A percentile compares a stretch with the other conserved stretches of the same genome.
Conservation (phyloP, 2,329 filamentous ascomycete species). For the Pseudogymnoascus sp. region DNA sequence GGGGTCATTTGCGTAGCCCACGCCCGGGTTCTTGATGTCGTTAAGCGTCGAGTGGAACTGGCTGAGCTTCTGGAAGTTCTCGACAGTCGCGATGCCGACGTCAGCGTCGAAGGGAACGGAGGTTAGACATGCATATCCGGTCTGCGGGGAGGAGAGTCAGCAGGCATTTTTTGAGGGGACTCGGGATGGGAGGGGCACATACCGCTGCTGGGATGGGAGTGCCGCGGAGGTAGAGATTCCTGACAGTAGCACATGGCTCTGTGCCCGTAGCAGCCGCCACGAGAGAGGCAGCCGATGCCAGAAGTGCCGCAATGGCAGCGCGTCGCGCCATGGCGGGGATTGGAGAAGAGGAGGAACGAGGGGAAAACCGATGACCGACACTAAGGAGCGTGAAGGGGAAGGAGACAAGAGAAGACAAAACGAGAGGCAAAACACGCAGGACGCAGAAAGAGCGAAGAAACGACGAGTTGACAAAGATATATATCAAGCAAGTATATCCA, state of each 20-base stretch:
- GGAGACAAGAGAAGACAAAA: background rate
- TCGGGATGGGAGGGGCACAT: background rate
- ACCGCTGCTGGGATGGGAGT: background rate
- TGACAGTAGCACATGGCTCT: background rate
- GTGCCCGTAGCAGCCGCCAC: background rate
- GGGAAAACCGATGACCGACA: background rate
- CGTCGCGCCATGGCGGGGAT: background rate
- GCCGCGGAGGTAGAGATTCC: background rate
- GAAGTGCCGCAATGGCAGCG: background rate
- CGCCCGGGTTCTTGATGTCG: background rate
- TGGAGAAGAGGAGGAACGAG: background rate
- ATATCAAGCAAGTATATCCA: background rate
- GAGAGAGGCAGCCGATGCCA: background rate
- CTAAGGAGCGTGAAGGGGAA: background rate
- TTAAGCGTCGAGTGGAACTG: slow-evolving; percentile 75
- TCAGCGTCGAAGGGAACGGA: slow-evolving; percentile 57
- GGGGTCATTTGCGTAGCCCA: slow-evolving; percentile 1
- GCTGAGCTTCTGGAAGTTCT: slow-evolving; percentile 99
- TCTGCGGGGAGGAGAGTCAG: slow-evolving; percentile 48
- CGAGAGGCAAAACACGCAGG: background rate
- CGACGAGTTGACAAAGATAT: background rate
- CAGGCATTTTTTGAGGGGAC: background rate
- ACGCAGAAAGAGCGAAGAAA: background rate
- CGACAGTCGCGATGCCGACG: slow-evolving; percentile 94
- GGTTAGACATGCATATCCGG: slow-evolving; percentile 99